Percentiles rank a stretch among this genome's conserved stretches.
Evolutionary conservation across 2,329 filamentous ascomycete genomes (phyloP).

Genomic region (Claviceps purpurea): DNA sequence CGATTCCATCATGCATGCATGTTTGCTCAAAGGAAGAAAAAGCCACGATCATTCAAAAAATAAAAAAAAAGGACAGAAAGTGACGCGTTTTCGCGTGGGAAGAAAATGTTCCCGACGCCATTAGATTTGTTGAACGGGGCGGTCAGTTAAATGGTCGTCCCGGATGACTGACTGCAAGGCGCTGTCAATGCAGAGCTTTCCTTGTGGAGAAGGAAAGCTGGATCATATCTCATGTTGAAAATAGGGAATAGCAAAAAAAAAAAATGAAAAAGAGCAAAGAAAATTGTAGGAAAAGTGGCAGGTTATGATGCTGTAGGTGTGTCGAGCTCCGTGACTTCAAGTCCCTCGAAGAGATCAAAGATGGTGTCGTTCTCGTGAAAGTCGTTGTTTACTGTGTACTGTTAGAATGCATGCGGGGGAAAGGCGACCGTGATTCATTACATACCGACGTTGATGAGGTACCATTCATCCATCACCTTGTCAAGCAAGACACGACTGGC

Average conservation of each 20-base stretch:
- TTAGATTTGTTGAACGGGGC: background rate
- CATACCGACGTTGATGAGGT: slow-evolving; percentile 86
- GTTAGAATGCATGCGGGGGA: background rate
- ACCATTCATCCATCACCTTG: slow-evolving; percentile 79
- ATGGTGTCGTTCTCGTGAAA: slow-evolving; percentile 77
- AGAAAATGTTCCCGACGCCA: background rate
- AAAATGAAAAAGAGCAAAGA: background rate
- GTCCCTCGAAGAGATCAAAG: slow-evolving; percentile 72
- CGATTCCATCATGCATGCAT: slow-evolving; percentile 4
- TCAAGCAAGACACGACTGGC: slow-evolving; percentile 71
- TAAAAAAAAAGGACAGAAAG: slow-evolving; percentile 2
- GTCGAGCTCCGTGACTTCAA: slow-evolving; percentile 55
- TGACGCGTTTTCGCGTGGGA: background rate
- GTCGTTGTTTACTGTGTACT: slow-evolving; percentile 75
- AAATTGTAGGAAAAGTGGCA: background rate
- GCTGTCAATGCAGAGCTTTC: slow-evolving; percentile 6
- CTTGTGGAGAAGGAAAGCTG: slow-evolving; percentile 6
- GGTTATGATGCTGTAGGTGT: slow-evolving; percentile 10
- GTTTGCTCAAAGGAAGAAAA: slow-evolving; percentile 7
- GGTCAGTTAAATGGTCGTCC: slow-evolving; percentile 6
- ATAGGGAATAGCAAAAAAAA: background rate
- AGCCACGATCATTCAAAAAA: slow-evolving; percentile 8
- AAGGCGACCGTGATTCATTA: slow-evolving; percentile 1
- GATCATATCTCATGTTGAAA: background rate
- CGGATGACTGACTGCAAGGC: slow-evolving; percentile 1